Evolutionary conservation across 768 basidiomycete species (phyloP).

Genomic region (Macrocybe gigantea): DNA sequence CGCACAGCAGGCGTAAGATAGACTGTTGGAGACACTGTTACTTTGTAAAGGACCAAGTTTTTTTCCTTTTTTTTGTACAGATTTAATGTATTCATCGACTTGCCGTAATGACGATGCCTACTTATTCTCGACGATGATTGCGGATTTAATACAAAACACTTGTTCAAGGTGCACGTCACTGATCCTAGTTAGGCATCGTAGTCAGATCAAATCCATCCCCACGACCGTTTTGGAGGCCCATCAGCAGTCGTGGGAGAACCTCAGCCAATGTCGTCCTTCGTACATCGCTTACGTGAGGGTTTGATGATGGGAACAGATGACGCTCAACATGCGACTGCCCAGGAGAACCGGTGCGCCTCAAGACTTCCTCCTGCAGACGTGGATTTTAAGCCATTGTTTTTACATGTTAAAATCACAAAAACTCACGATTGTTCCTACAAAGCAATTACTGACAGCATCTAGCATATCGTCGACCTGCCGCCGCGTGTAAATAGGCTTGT

Average conservation of each 20-base stretch:
- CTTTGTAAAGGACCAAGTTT: no score
- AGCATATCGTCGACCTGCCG: constrained; percentile 10
- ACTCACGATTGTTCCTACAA: constrained; percentile 8
- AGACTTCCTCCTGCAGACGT: constrained; percentile 5
- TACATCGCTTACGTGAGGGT: not conserved
- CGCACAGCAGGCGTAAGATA: no score
- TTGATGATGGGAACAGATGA: no score
- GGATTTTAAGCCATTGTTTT: not conserved
- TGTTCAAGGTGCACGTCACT: no score
- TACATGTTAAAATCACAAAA: not conserved
- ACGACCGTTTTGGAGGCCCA: constrained; percentile 5
- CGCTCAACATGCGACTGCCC: not conserved
- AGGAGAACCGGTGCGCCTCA: constrained; percentile 2
- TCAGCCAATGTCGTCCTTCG: constrained; percentile 4
- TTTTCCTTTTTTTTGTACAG: no score
- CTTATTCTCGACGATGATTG: no score
- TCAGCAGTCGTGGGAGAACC: constrained; percentile 5
- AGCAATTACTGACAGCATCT: constrained; percentile 7
- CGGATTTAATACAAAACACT: no score
- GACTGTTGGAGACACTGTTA: no score
- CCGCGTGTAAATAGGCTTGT: constrained; percentile 10
- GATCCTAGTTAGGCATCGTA: no score
- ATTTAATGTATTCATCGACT: no score
- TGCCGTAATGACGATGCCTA: no score
- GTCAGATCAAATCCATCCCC: not conserved